Percentiles rank a stretch among this genome's conserved stretches.
Evolutionary conservation across 257 asterid genomes (phyloP).

Genomic region (Lycium ferocissimum): DNA sequence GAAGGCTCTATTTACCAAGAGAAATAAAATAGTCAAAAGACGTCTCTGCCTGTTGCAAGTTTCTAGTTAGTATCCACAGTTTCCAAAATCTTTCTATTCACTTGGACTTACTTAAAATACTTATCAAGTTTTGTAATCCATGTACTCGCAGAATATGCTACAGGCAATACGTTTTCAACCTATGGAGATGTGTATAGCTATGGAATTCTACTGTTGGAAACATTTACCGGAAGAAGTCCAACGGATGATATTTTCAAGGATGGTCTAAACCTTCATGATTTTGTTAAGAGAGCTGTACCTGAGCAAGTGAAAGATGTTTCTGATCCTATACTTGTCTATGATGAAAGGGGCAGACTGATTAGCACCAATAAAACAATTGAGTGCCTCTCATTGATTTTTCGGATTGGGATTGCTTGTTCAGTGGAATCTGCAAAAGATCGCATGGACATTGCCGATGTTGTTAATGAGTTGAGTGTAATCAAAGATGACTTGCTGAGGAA

Average conservation of each 20-base stretch:
- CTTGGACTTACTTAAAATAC: not conserved
- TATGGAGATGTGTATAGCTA: constrained; percentile 48
- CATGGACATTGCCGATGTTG: constrained; percentile 29
- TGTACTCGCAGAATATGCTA: constrained; percentile 44
- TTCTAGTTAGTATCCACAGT: no score
- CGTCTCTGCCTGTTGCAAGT: no score
- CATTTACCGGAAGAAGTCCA: constrained; percentile 45
- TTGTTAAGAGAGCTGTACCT: constrained; percentile 38
- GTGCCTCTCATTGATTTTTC: constrained; percentile 33
- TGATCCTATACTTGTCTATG: constrained; percentile 37
- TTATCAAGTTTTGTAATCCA: not conserved
- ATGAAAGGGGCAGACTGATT: not conserved
- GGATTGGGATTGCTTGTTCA: constrained; percentile 39
- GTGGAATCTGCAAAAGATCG: constrained; percentile 31
- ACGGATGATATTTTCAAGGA: constrained; percentile 36
- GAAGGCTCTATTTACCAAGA: no score
- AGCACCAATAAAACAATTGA: constrained; percentile 11
- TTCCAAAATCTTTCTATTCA: no score
- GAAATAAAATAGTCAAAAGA: no score
- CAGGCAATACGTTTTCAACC: constrained; percentile 35
- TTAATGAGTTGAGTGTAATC: not conserved
- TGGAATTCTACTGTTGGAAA: constrained; percentile 42
- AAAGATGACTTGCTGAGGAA: constrained; percentile 1
- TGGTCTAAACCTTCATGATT: constrained; percentile 33
- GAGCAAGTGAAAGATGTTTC: constrained; percentile 27